Base-by-base conservation (phyloP, 1,284 basidiomycete genomes). In the Cutaneotrichosporon daszewskae region DNA sequence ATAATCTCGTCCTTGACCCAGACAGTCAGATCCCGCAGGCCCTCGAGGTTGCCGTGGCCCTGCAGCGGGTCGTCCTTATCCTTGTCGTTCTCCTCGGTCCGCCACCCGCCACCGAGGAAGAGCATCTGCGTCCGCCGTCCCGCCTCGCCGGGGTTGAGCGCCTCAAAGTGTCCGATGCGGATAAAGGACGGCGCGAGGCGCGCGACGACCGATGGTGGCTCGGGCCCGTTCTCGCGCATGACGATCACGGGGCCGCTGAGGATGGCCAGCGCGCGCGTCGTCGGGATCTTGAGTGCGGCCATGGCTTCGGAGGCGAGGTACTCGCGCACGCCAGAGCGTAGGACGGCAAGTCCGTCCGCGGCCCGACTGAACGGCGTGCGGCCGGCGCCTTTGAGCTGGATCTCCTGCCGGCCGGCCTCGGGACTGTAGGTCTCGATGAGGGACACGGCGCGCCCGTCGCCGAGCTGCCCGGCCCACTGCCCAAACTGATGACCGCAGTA, bases 361-460 rank as follows among this genome's bases (percentile, higher is more conserved):
- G 74, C 75, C 34, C 94, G 79, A 1, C 89, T 88, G 72, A 94
- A 97, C 0, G 94, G 92, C 1, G 94, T 98, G 9, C 94, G 78
- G 0, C 94, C 94, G 1, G 84, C 82, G 0, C 94, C 94, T 64
- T 97, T 98, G 54, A 97, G 78, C 67, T 97, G 94, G 4, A 98
- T 75, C 64, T 97, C 91, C 54, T 82, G 83, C 0, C 76, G 74
- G 3, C 77, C 72, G 1, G 79, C 68, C 5, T 72, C 64, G n/a
- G n/a, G n/a, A 1, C 83, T 81, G 59, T 84, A 82, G 0, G 87
- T 88, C 40, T 85, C 82, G 43, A 87, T 67, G 40, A 98, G 78
- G 9, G 87, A 87, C 23, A 91, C 85, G 0, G 94, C 94, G 13
- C 94, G 79, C 0, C 94, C 94, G 61, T 98, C 94, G 9, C 94